Evolutionary conservation across 1,139 yeast genomes (phyloP).

Genomic region (Yamadazyma blattariae): DNA sequence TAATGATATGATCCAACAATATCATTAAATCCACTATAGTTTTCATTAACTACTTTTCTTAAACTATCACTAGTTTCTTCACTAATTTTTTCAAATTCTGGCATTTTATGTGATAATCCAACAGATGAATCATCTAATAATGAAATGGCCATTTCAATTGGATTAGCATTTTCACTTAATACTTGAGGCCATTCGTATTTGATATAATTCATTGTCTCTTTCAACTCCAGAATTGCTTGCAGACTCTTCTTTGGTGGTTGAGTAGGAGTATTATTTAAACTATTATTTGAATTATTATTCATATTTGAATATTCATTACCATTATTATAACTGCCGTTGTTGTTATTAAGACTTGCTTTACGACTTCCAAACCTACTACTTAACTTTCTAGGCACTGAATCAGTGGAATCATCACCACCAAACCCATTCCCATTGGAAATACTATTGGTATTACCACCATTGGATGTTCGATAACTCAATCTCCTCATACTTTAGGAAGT

Average conservation of each 20-base stretch:
- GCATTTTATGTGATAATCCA: conserved; percentile 72
- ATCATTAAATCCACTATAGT: conserved; percentile 81
- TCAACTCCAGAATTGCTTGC: conserved; percentile 37
- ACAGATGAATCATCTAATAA: conserved; percentile 83
- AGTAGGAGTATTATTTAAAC: not conserved
- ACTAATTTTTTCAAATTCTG: conserved; percentile 55
- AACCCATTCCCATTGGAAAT: not conserved
- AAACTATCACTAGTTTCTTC: conserved; percentile 56
- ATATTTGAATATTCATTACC: no score
- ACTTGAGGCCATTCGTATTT: conserved; percentile 48
- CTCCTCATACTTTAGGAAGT: conserved; percentile 4
- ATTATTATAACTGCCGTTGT: no score
- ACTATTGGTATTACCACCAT: not conserved
- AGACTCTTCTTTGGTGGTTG: no score
- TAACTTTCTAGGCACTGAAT: not conserved
- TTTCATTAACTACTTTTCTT: conserved; percentile 72
- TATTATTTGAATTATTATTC: not conserved
- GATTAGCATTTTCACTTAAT: conserved; percentile 53
- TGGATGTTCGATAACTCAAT: conserved; percentile 6
- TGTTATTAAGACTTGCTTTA: not conserved
- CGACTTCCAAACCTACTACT: conserved; percentile 4
- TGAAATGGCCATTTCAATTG: conserved; percentile 79
- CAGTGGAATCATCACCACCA: conserved; percentile 7
- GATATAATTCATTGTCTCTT: conserved; percentile 35
- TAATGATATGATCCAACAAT: conserved; percentile 75